Evolutionary conservation across 495 filamentous ascomycete species (phyloP).

Genomic region (Podospora pseudoanserina): DNA sequence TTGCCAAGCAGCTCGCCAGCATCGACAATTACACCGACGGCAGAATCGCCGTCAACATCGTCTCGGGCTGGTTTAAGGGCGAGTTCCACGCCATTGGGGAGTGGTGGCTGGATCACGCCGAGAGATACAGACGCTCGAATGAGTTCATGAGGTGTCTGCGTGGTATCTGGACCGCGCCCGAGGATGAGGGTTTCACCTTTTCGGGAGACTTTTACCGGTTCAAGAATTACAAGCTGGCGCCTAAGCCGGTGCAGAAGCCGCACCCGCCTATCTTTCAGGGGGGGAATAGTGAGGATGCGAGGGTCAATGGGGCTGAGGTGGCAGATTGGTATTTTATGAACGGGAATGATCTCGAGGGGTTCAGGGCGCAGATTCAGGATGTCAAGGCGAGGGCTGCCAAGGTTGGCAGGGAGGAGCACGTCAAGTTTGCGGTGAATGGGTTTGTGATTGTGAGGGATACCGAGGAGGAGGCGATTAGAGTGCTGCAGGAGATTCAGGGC

Average conservation of each 20-base stretch:
- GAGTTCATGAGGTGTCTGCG: conserved; percentile 48
- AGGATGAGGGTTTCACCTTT: conserved; percentile 42
- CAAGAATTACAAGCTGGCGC: conserved; percentile 45
- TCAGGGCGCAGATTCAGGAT: conserved; percentile 45
- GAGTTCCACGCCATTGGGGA: conserved; percentile 49
- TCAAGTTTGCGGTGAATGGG: conserved; percentile 47
- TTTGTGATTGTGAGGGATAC: conserved; percentile 49
- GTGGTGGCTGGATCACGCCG: conserved; percentile 52
- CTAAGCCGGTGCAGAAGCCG: conserved; percentile 43
- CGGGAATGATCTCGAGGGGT: conserved; percentile 48
- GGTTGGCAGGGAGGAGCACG: conserved; percentile 35
- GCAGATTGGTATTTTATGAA: conserved; percentile 52
- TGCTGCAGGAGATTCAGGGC: conserved; percentile 48
- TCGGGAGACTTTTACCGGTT: conserved; percentile 49
- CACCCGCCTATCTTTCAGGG: conserved; percentile 50
- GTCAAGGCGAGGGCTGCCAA: conserved; percentile 39
- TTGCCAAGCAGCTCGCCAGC: conserved; percentile 48
- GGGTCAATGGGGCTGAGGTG: conserved; percentile 42
- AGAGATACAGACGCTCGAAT: conserved; percentile 45
- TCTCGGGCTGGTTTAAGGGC: conserved; percentile 50
- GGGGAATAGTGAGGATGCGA: conserved; percentile 46
- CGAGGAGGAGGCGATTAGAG: conserved; percentile 44
- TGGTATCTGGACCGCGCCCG: conserved; percentile 44
- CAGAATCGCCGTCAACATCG: conserved; percentile 47
- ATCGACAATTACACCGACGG: conserved; percentile 49